A percentile compares a stretch with the other conserved stretches of the same genome.
Evolutionary conservation across 2,329 filamentous ascomycete species (phyloP).

Genomic region (Septoria linicola): DNA sequence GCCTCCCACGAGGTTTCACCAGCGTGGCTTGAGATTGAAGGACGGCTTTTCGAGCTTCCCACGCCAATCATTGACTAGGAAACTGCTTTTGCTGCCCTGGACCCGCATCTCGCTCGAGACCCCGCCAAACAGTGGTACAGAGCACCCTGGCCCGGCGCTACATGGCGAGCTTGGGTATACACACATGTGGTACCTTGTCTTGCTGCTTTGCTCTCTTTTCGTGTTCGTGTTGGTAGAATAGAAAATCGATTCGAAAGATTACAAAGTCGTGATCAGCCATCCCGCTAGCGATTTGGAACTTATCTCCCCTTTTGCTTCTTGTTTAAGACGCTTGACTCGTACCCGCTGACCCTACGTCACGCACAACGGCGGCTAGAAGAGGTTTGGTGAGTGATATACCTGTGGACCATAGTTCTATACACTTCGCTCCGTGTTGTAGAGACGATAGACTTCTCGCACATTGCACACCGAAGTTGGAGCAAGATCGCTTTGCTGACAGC

Average conservation of each 20-base stretch:
- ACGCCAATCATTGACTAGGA: constrained; percentile 5
- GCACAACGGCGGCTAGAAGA: constrained; percentile 14
- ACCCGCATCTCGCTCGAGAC: constrained; percentile 12
- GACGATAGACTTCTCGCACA: neutral
- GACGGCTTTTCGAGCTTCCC: neutral
- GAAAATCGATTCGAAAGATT: neutral
- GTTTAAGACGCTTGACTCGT: constrained; percentile 8
- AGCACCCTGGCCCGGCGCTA: constrained; percentile 12
- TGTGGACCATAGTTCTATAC: too few species aligned
- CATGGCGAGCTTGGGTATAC: neutral
- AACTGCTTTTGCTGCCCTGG: constrained; percentile 6
- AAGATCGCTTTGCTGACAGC: neutral
- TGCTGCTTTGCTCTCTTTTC: neutral
- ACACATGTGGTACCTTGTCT: constrained; percentile 2
- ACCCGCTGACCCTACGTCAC: constrained; percentile 9
- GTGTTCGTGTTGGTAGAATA: neutral
- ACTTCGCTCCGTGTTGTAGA: neutral
- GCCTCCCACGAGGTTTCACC: constrained; percentile 10
- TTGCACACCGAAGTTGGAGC: neutral
- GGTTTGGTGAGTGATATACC: constrained; percentile 12
- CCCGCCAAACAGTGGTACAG: constrained; percentile 13
- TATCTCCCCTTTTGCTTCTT: neutral
- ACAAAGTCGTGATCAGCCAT: neutral
- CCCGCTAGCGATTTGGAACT: neutral
- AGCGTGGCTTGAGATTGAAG: constrained; percentile 10